These are phyloP conservation scores for Millerozyma acaciae DNA, from an alignment of 805 yeast genomes.

Conservation along the genomic window DNA sequence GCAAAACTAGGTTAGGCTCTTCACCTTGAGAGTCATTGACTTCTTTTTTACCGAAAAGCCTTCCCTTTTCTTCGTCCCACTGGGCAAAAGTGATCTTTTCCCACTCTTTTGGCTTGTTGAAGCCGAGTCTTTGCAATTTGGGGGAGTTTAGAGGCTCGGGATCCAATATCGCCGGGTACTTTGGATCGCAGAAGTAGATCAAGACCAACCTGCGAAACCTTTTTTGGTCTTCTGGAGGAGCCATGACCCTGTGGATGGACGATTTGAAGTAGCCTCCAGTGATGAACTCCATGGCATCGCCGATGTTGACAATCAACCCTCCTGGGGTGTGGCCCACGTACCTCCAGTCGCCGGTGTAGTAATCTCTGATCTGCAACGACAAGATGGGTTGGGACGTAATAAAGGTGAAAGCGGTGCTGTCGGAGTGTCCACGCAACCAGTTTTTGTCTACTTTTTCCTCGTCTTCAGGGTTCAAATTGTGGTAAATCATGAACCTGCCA, in stretches of 20 bases:
- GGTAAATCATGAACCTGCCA: slow-evolving; percentile 29
- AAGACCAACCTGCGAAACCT: slow-evolving; percentile 20
- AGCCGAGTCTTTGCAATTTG: slow-evolving; percentile 19
- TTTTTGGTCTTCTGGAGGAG: slow-evolving; percentile 24
- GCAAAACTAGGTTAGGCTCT: slow-evolving; percentile 32
- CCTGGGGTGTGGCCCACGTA: slow-evolving; percentile 28
- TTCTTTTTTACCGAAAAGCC: slow-evolving; percentile 39
- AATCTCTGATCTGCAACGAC: slow-evolving; percentile 28
- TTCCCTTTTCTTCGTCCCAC: slow-evolving; percentile 42
- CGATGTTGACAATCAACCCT: slow-evolving; percentile 26
- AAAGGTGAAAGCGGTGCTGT: slow-evolving; percentile 27
- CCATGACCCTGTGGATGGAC: slow-evolving; percentile 23
- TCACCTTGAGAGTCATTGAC: slow-evolving; percentile 32
- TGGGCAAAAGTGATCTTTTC: slow-evolving; percentile 22
- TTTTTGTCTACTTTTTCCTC: slow-evolving; percentile 21
- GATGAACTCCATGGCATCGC: slow-evolving; percentile 29
- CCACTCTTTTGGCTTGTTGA: slow-evolving; percentile 23
- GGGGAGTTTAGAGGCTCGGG: slow-evolving; percentile 25
- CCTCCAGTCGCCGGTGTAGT: slow-evolving; percentile 26
- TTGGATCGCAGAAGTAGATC: slow-evolving; percentile 24
- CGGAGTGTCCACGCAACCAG: slow-evolving; percentile 30
- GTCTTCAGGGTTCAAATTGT: slow-evolving; percentile 21
- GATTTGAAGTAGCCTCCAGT: slow-evolving; percentile 28
- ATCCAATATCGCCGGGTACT: slow-evolving; percentile 16
- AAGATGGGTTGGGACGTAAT: slow-evolving; percentile 30